Evolutionary conservation across 2,329 filamentous ascomycete genomes (phyloP), one percentile per base, ranked within the genome.

Genomic region (Venturia carpophila): DNA sequence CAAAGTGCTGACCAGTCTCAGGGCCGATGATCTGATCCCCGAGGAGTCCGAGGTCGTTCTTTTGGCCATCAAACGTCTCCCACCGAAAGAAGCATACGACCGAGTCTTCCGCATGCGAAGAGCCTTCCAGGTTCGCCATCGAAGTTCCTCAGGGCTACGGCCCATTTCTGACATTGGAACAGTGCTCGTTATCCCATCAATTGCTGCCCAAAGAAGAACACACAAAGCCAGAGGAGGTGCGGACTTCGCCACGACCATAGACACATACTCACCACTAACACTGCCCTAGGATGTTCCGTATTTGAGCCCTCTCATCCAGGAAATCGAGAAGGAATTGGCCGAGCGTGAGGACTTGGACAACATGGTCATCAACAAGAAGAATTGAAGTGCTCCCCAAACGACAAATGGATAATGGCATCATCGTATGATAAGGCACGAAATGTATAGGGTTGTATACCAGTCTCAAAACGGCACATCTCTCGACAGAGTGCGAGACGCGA

Each of bases 101-200:
- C 93, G 94, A 77, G 87, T 97, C 77, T 99, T 92, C 88, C 92
- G 94, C 75, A 86, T 99, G 79, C 91, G 94, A 81, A 88, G 94
- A 80, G 93, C 94, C 73, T 87, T 95, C 80, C 94, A 99, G 84
- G 87, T 90, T 80, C 69, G 76, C 56, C 42, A 56, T 58, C 60
- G 43, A 19, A 24, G 3, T 10, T 17, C n/a, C 11, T 21, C 17
- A 13, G 41, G 60, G 58, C 27, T 10, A 49, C 37, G 17, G 65
- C 71, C 39, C 45, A 60, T 41, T 65, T 67, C 64, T 65, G 43
- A 65, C 64, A 49, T 37, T 39, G 7, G 66, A 67, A 71, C 73
- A 88, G 86, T 84, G 83, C 78, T 89, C 86, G 58, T 77, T 88
- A 68, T 80, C 84, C 66, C 86, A 89, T 75, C 83, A 85, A 71